A percentile compares a stretch with the other conserved stretches of the same genome.
phyloP scores from a whole-genome alignment of 129 eudicot genomes.

The Logfia minima region DNA sequence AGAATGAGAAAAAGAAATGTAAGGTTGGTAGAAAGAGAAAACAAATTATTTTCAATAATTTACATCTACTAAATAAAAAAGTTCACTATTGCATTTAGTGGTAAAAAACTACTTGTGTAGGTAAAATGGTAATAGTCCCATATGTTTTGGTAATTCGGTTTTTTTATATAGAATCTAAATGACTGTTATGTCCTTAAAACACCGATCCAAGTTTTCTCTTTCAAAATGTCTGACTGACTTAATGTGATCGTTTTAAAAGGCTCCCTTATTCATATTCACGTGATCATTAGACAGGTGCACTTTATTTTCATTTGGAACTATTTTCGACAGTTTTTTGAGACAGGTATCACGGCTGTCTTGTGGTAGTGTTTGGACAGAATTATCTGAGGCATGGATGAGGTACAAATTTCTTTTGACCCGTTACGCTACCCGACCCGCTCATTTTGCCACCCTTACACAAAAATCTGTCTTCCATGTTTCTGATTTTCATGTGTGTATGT shows the following conservation, averaged over 20 bases:
- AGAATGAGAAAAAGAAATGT: background rate
- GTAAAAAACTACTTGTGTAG: background rate
- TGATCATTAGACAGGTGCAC: background rate
- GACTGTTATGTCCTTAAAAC: background rate
- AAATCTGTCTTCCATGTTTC: background rate
- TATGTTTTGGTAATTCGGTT: background rate
- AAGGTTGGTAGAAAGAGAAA: background rate
- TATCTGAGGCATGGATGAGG: conserved; percentile 1
- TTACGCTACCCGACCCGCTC: no score
- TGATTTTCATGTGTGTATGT: background rate
- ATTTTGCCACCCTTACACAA: no score
- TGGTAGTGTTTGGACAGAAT: conserved; percentile 11
- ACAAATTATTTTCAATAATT: background rate
- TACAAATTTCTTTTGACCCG: background rate
- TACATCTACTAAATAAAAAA: background rate
- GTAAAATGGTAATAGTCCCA: background rate
- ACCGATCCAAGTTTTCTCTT: background rate
- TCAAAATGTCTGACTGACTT: background rate
- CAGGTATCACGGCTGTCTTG: background rate
- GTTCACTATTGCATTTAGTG: background rate
- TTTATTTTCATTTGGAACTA: background rate
- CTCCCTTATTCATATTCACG: background rate
- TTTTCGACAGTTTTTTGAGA: background rate
- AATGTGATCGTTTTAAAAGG: background rate
- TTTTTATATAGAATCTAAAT: background rate